Evolutionary conservation across 2,329 filamentous ascomycete species (phyloP).

Genomic region (Monilinia fructigena): DNA sequence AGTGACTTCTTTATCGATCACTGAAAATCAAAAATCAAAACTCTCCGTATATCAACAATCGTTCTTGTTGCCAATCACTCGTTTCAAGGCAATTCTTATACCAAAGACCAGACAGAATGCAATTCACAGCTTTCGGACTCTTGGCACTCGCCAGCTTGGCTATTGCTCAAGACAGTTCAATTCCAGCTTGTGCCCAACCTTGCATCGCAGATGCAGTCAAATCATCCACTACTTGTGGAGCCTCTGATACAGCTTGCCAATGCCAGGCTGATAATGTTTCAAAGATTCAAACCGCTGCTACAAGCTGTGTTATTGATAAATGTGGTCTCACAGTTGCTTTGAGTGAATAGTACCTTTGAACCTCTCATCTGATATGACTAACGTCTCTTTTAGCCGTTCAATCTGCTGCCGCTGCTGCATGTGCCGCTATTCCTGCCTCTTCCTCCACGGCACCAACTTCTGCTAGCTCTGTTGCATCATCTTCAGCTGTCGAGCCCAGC

Average conservation of each 20-base stretch:
- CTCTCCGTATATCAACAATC: conserved; percentile 7
- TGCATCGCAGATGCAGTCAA: conserved; percentile 16
- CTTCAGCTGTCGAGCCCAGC: neutral
- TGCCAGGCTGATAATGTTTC: conserved; percentile 10
- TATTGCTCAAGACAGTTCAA: conserved; percentile 12
- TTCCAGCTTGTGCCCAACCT: conserved; percentile 20
- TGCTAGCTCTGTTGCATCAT: conserved; percentile 3
- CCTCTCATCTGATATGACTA: neutral
- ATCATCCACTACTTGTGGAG: conserved; percentile 13
- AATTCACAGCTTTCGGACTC: conserved; percentile 18
- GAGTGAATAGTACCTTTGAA: conserved; percentile 6
- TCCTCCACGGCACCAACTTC: conserved; percentile 2
- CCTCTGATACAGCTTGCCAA: conserved; percentile 19
- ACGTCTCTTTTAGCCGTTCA: conserved; percentile 7
- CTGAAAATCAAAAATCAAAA: neutral
- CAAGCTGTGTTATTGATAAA: conserved; percentile 11
- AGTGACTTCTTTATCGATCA: conserved; percentile 9
- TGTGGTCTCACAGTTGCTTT: conserved; percentile 17
- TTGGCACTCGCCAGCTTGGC: conserved; percentile 18
- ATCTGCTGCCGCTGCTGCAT: conserved; percentile 4
- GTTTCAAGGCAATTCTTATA: conserved; percentile 21
- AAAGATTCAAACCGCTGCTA: conserved; percentile 18
- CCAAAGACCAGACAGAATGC: conserved; percentile 16
- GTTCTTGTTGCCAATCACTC: conserved; percentile 19
- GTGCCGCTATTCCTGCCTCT: conserved; percentile 7